Evolutionary conservation across 148 eudicot genomes (phyloP), one percentile per base, ranked within the genome.

Genomic region (Chenopodium quinoa): DNA sequence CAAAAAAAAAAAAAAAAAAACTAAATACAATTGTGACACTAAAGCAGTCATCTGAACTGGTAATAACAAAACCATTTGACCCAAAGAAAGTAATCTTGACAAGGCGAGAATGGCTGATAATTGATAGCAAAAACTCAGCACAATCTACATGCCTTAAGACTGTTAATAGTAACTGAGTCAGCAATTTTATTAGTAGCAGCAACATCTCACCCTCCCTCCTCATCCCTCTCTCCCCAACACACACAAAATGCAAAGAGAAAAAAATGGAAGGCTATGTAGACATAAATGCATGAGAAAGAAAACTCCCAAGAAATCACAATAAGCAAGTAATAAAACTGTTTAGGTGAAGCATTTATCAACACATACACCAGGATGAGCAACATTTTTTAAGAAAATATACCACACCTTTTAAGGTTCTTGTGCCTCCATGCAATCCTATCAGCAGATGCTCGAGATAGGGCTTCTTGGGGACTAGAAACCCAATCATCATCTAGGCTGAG

Each of bases 401-500:
- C 27, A 56, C 71, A 91, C 98, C 94, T 87, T 77, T 85, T 93
- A 48, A 86, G 85, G 79, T 87, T 83, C 86, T 88, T 91, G 80
- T 87, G 91, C 84, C 91, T 87, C 88, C 88, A 80, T 16, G 92
- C 88, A 54, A 87, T 82, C 78, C 85, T 88, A 66, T 91, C 94
- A 14, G 90, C 91, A 71, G 92, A 90, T 77, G 90, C 95, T 76
- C 93, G 91, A 83, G 90, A 87, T 67, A 90, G 85, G 78, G 94
- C 92, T 72, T 91, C 96, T 80, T 86, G 92, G 31, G 97, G 97
- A 87, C 94, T 92, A 63, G 94, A 91, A 64, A 78, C 87, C 64
- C 84, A 78, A 82, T 95, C 98, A 74, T 95, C 97, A 78, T 95
- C 98, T 73, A 93, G 82, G 88, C 97, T 93, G 46, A 95, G 93